Conservation (phyloP, 2,329 filamentous ascomycete species). For the Colletotrichum siamense region DNA sequence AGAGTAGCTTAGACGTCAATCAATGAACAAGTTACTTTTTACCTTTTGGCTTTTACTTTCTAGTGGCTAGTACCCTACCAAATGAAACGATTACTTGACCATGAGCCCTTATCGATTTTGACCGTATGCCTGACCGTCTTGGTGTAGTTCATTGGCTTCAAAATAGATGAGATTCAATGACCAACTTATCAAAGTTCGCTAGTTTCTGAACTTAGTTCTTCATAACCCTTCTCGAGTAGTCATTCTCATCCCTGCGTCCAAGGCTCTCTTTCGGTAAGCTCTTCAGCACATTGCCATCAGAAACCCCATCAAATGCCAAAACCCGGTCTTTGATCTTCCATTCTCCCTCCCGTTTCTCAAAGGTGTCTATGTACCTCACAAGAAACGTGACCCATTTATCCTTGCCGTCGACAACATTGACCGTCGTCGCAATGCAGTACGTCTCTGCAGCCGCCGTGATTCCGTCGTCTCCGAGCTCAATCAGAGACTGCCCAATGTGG, state of each 20-base stretch:
- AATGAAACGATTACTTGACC: background rate
- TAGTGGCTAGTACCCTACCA: background rate
- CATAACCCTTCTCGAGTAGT: background rate
- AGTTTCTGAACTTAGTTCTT: background rate
- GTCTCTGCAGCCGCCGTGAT: background rate
- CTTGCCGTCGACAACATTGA: background rate
- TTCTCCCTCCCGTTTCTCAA: background rate
- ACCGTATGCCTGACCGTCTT: background rate
- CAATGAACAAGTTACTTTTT: background rate
- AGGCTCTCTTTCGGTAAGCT: background rate
- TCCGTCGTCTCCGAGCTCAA: background rate
- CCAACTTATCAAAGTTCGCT: background rate
- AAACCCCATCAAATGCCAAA: background rate
- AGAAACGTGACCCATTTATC: background rate
- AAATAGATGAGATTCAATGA: background rate
- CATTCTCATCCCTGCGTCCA: background rate
- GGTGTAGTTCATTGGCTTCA: background rate
- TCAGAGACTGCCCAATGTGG: background rate
- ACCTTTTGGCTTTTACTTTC: background rate
- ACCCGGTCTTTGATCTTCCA: background rate
- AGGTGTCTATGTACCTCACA: background rate
- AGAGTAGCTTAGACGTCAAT: background rate
- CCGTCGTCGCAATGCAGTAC: background rate
- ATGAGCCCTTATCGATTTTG: background rate
- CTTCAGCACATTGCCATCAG: background rate